phyloP scores from a whole-genome alignment of 2,329 filamentous ascomycete species.

The Xylariomycetidae sp. region DNA sequence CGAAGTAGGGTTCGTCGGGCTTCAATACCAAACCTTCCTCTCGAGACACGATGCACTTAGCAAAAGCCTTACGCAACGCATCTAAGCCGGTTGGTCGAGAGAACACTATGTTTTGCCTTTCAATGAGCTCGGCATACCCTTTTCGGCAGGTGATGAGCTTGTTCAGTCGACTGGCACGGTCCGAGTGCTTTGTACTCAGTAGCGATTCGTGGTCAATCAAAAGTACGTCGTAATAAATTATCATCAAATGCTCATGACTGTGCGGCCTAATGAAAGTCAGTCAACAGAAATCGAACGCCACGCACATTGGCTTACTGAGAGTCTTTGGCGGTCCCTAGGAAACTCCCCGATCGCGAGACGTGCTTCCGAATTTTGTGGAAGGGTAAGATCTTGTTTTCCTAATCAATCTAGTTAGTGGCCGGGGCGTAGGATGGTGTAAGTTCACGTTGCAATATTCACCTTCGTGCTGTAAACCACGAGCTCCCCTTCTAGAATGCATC shows the following conservation, averaged over 20 bases:
- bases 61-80: slow-evolving; percentile 58
- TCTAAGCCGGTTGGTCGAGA: slow-evolving; percentile 51
- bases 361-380: slow-evolving; percentile 83
- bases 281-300: no score
- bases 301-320: slow-evolving; percentile 48
- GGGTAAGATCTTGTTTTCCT: slow-evolving; percentile 58
- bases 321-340: slow-evolving; percentile 62
- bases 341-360: slow-evolving; percentile 64
- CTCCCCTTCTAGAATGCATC: slow-evolving; percentile 80
- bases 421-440: no score
- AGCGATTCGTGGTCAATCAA: slow-evolving; percentile 49
- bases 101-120: slow-evolving; percentile 53
- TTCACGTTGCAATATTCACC: slow-evolving; percentile 28
- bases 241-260: slow-evolving; percentile 51
- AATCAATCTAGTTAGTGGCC: background rate
- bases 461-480: slow-evolving; percentile 70
- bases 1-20: slow-evolving; percentile 72
- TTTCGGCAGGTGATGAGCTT: slow-evolving; percentile 43
- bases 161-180: slow-evolving; percentile 55
- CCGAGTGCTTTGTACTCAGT: slow-evolving; percentile 45
- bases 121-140: slow-evolving; percentile 61
- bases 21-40: slow-evolving; percentile 81
- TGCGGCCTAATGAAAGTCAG: slow-evolving; percentile 40
- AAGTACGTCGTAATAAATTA: slow-evolving; percentile 55
- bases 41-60: slow-evolving; percentile 55